Conservation (phyloP, 768 basidiomycete species). For the Naganishia onofrii region DNA sequence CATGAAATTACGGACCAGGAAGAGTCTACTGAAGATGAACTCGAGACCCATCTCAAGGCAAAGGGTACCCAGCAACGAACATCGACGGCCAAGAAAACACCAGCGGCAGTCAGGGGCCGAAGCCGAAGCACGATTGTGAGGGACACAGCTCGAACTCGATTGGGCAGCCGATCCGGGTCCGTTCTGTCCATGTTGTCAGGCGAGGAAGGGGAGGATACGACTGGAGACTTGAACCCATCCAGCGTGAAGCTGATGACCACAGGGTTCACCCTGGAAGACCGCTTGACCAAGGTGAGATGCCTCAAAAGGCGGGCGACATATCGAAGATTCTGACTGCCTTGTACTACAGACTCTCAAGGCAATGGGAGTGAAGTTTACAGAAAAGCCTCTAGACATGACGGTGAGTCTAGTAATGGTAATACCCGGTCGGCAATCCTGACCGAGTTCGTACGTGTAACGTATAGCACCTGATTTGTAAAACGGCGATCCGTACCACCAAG, state of each 20-base stretch:
- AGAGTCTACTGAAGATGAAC: constrained; percentile 28
- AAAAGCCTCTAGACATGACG: constrained; percentile 67
- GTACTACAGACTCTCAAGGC: constrained; percentile 60
- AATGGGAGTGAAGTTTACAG: constrained; percentile 66
- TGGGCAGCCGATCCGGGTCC: not conserved
- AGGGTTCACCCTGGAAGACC: constrained; percentile 61
- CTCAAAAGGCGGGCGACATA: too few species aligned
- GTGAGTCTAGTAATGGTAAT: not conserved
- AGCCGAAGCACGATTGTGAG: constrained; percentile 6
- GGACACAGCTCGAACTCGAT: not conserved
- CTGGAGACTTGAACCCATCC: constrained; percentile 22
- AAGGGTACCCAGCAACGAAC: constrained; percentile 23
- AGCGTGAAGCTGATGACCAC: constrained; percentile 66
- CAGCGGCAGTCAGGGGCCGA: not conserved
- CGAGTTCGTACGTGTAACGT: not conserved
- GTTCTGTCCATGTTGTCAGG: not conserved
- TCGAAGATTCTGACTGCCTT: constrained; percentile 1
- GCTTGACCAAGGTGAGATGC: constrained; percentile 63
- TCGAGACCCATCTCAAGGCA: constrained; percentile 8
- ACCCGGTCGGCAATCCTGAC: not conserved
- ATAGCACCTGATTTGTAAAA: constrained; percentile 66
- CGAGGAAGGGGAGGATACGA: constrained; percentile 26
- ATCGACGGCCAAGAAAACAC: not conserved
- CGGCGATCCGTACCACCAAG: constrained; percentile 79
- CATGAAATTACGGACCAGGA: not conserved